Base-by-base conservation (phyloP, 345 rosid genomes). In the Mallotus nudiflorus region DNA sequence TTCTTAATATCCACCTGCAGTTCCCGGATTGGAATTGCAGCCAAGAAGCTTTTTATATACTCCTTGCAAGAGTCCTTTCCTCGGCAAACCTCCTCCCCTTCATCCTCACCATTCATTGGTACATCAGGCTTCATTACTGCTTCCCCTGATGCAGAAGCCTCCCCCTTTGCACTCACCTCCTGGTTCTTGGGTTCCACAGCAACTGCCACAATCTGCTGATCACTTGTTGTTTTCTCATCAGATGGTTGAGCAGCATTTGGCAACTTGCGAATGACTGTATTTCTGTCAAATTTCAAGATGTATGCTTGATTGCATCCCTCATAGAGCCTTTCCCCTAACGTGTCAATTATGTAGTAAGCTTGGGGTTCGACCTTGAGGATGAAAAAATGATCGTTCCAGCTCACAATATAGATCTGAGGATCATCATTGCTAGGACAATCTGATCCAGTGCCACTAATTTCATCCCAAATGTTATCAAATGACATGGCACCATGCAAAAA, bases 361-460 rank as follows among this genome's bases (percentile, higher is more conserved):
- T 92, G 92, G 11, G 82, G 83, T 74, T 89, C 93, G 33, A 92
- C 89, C 69, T 88, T 88, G 58, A 92, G 92, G 70, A 95, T 76
- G 58, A 95, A 95, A 78, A 95, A 95, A 83, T 95, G 99, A 73
- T 95, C 99, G 44, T 95, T 95, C 97, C 99, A 95, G 75, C 99
- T 90, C n/a, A 95, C 97, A 52, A 95, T 88, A 79, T 87, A 95
- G 46, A 89, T 77, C 72, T 77, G 86, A 33, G 92, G 92, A 69
- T 83, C 89, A 25, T 61, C 66, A 45, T 67, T 76, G 71, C 70
- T 29, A 6, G 80, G 73, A 61, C 79, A 75, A 75, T 84, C 86
- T 42, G 87, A 80, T 66, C 73, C 87, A 49, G 77, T 73, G 40
- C 46, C 77, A 75, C 84, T 87, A 64, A 95, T 85, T 83, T 90